Conservation (phyloP, 176 grass and related monocot genomes). For the Avena atlantica region DNA sequence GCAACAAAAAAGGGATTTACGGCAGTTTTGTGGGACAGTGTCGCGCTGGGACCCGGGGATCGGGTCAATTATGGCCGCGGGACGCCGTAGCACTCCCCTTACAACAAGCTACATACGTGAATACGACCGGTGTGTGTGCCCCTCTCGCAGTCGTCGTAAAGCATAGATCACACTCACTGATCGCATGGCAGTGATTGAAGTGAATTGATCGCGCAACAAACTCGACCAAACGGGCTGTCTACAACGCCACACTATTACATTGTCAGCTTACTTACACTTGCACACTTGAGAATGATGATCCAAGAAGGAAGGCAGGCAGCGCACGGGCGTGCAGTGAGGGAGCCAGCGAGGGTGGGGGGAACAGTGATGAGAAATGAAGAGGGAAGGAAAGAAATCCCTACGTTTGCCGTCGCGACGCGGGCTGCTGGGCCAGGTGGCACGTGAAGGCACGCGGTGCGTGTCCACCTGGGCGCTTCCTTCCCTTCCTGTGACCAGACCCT, state of each 20-base stretch:
- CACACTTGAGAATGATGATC: neutral
- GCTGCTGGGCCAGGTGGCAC: constrained; percentile 51
- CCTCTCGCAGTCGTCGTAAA: neutral
- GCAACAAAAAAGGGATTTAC: too few relatives aligned
- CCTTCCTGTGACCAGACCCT: neutral
- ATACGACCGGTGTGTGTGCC: neutral
- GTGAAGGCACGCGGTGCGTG: constrained; percentile 72
- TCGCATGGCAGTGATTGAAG: neutral
- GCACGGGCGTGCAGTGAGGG: too few relatives aligned
- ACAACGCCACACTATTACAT: neutral
- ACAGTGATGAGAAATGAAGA: too few relatives aligned
- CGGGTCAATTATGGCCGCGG: too few relatives aligned
- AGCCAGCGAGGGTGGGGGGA: neutral
- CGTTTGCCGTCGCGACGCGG: constrained; percentile 16
- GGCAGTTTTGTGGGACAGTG: too few relatives aligned
- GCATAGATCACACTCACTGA: neutral
- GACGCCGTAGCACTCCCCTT: too few relatives aligned
- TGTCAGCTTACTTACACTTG: neutral
- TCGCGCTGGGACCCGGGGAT: too few relatives aligned
- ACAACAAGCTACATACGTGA: neutral
- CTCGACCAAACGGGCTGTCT: neutral
- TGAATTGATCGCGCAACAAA: constrained; percentile 22
- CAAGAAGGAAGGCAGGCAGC: neutral
- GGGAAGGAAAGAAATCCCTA: neutral
- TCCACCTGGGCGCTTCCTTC: constrained; percentile 53